phyloP scores from a whole-genome alignment of 164 flowering plant genomes.

The Saururus chinensis region DNA sequence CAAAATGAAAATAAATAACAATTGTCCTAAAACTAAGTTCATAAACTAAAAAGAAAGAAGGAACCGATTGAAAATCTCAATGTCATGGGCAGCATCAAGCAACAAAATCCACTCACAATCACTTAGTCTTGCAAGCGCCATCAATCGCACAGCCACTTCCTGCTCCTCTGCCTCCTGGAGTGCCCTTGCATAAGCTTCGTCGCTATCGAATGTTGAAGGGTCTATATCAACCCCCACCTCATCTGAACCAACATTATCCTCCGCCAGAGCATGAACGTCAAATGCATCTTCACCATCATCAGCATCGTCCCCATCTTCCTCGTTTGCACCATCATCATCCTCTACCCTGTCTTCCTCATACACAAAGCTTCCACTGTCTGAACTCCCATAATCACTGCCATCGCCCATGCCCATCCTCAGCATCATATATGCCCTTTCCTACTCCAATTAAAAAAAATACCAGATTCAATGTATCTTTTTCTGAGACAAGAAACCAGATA shows the following conservation, averaged over 20 bases:
- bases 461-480: too few species aligned
- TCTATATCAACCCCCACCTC: constrained; percentile 30
- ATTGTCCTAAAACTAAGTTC: neutral
- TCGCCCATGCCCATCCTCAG: constrained; percentile 42
- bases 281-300: constrained; percentile 45
- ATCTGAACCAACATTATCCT: constrained; percentile 15
- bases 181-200: constrained; percentile 86
- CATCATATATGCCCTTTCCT: constrained; percentile 96
- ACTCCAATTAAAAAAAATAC: constrained; percentile 3
- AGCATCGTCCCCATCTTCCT: constrained; percentile 6
- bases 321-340: constrained; percentile 10
- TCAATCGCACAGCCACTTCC: constrained; percentile 19
- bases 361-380: constrained; percentile 53
- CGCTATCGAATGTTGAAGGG: constrained; percentile 46
- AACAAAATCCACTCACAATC: constrained; percentile 18
- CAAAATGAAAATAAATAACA: neutral
- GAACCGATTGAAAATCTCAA: neutral
- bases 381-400: constrained; percentile 58
- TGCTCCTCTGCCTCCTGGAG: constrained; percentile 30
- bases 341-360: constrained; percentile 33
- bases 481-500: too few species aligned
- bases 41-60: neutral
- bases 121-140: constrained; percentile 24
- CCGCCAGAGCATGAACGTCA: constrained; percentile 49
- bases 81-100: neutral